Conservation (phyloP, 345 rosid genomes). For the Dipteronia sinensis region DNA sequence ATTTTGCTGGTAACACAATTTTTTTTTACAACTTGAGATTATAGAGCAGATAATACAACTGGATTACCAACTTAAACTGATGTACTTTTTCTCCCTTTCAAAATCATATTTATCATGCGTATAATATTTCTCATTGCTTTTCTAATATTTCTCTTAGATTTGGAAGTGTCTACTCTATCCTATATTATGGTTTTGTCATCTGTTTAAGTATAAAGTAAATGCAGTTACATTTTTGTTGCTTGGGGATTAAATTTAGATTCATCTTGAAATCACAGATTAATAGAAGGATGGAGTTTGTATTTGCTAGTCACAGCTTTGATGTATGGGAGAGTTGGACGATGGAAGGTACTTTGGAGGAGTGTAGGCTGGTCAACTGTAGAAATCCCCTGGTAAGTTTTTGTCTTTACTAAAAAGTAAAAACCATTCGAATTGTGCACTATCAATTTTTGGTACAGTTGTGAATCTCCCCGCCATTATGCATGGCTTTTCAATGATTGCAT, state of each 20-base stretch:
- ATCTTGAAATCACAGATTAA: conserved; percentile 64
- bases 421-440: background rate
- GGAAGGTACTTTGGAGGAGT: conserved; percentile 89
- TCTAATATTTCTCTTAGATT: background rate
- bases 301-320: conserved; percentile 98
- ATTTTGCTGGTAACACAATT: background rate
- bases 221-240: background rate
- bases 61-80: background rate
- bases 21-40: background rate
- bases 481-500: conserved; percentile 3
- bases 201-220: conserved; percentile 10
- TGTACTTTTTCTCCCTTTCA: background rate
- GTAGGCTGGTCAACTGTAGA: conserved; percentile 88
- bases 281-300: conserved; percentile 93
- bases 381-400: conserved; percentile 59
- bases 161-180: background rate
- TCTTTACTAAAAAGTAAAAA: background rate
- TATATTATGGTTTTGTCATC: background rate
- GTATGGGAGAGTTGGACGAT: conserved; percentile 98
- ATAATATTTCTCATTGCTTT: too few relatives aligned
- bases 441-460: background rate
- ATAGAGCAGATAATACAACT: background rate
- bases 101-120: too few relatives aligned
- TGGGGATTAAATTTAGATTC: conserved; percentile 9
- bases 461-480: background rate